Percentiles rank a stretch among this genome's conserved stretches.
Conservation (phyloP, 805 yeast genomes). For the Metschnikowia shivogae region DNA sequence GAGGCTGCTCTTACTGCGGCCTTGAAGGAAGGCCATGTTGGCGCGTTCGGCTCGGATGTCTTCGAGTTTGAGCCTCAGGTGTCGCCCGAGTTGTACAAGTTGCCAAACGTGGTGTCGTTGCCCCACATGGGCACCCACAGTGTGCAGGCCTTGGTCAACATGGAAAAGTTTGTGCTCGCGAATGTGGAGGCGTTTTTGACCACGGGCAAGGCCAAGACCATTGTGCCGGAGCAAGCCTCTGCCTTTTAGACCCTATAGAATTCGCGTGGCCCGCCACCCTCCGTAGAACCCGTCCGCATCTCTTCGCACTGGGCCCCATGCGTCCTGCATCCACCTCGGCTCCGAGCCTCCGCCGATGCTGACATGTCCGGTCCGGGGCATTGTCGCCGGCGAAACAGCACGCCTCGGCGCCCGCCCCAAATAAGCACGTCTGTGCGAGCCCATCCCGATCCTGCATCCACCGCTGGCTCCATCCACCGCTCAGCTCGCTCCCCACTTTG, state of each 20-base stretch:
- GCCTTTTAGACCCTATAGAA: not conserved
- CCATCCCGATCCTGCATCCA: no score
- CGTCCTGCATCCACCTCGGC: not conserved
- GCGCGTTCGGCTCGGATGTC: slow-evolving; percentile 70
- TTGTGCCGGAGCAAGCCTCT: slow-evolving; percentile 73
- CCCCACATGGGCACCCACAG: slow-evolving; percentile 92
- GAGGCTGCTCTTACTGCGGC: slow-evolving; percentile 55
- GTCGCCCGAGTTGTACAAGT: slow-evolving; percentile 53
- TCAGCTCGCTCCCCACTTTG: not conserved
- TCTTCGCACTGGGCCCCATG: no score
- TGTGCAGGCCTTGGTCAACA: slow-evolving; percentile 64
- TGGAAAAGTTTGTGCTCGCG: slow-evolving; percentile 76
- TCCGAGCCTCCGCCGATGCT: not conserved
- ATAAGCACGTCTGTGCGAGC: not conserved
- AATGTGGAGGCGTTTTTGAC: slow-evolving; percentile 58
- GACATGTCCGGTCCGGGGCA: not conserved
- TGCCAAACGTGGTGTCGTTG: slow-evolving; percentile 68
- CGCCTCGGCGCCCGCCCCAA: not conserved
- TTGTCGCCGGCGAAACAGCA: not conserved
- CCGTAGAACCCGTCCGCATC: not conserved
- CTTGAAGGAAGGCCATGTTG: slow-evolving; percentile 59
- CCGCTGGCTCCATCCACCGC: no score
- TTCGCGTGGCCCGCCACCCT: not conserved
- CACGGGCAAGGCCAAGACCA: slow-evolving; percentile 64
- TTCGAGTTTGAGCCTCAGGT: slow-evolving; percentile 72